phyloP scores from a whole-genome alignment of 1,284 basidiomycete species.

The Volvariella surrecta region DNA sequence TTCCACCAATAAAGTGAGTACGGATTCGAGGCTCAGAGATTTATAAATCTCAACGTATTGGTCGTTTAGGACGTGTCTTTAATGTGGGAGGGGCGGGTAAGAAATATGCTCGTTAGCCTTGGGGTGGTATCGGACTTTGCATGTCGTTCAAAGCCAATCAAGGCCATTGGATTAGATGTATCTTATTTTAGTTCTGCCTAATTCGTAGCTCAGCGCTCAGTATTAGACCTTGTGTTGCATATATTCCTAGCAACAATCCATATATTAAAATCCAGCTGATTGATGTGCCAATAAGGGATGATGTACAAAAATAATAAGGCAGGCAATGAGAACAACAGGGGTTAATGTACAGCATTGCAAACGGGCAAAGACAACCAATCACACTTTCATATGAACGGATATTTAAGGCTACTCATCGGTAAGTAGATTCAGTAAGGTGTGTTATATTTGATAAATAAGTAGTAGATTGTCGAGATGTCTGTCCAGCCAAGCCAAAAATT shows the following conservation, averaged over 20 bases:
- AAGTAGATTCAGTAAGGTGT: too few species aligned
- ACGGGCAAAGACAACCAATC: too few species aligned
- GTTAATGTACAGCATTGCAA: too few species aligned
- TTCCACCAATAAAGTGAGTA: conserved; percentile 77
- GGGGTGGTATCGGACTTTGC: conserved; percentile 86
- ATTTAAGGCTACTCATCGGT: too few species aligned
- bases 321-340: neutral
- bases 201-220: conserved; percentile 3
- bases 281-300: too few species aligned
- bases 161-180: conserved; percentile 82
- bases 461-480: too few species aligned
- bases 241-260: too few species aligned
- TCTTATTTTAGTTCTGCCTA: conserved; percentile 83
- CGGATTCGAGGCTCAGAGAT: neutral
- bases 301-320: neutral
- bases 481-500: neutral
- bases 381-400: too few species aligned
- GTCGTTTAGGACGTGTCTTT: conserved; percentile 80
- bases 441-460: too few species aligned
- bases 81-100: conserved; percentile 91
- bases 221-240: too few species aligned
- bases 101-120: conserved; percentile 82
- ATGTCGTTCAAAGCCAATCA: conserved; percentile 77
- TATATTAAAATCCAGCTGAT: too few species aligned
- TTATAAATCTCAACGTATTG: conserved; percentile 7